Evolutionary conservation across 2,329 filamentous ascomycete species (phyloP).

Genomic region (Penicillium hordei): DNA sequence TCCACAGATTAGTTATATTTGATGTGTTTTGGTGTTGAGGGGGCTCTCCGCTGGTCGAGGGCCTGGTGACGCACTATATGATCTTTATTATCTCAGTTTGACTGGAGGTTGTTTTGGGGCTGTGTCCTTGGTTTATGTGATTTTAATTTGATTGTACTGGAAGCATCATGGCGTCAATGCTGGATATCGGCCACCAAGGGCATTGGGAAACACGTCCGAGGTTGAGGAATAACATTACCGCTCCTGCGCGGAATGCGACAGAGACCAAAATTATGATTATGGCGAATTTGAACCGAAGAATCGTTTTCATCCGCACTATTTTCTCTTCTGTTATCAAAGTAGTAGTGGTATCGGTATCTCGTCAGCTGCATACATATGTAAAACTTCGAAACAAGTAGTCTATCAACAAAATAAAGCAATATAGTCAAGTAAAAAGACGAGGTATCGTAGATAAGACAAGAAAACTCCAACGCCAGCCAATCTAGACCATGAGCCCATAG

Average conservation of each 20-base stretch:
- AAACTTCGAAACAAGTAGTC: conserved; percentile 1
- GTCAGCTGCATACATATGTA: not conserved
- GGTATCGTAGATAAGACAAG: conserved; percentile 7
- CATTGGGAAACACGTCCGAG: not conserved
- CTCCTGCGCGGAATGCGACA: not conserved
- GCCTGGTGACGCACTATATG: not conserved
- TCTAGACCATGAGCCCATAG: not conserved
- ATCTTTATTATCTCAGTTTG: not conserved
- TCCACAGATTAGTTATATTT: not conserved
- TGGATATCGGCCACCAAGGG: not conserved
- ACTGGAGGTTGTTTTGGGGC: not conserved
- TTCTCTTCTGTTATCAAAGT: not conserved
- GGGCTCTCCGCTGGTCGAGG: conserved; percentile 5
- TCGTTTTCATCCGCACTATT: not conserved
- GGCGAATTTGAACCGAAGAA: not conserved
- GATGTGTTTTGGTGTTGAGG: not conserved
- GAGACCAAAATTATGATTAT: not conserved
- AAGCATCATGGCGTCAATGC: not conserved
- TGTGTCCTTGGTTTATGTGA: not conserved
- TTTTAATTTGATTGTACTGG: not conserved
- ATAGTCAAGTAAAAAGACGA: not conserved
- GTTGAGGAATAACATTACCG: not conserved
- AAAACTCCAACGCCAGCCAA: not conserved
- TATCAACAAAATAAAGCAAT: conserved; percentile 4
- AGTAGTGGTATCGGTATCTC: not conserved